Conservation (phyloP, 495 filamentous ascomycete genomes). For the Rusavskia elegans region DNA sequence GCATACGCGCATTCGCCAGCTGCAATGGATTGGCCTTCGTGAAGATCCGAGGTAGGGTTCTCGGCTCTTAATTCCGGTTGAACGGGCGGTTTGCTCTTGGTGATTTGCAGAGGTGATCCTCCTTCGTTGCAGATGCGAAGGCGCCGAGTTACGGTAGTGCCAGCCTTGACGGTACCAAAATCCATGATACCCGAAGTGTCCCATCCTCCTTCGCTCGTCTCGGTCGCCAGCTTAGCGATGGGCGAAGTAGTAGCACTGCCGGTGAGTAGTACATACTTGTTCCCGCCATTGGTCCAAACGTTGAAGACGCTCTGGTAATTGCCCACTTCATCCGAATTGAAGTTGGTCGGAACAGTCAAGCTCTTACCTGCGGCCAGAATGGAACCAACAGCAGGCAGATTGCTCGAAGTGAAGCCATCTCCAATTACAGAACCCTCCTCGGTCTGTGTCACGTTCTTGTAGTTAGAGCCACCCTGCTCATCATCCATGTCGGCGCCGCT, state of each 20-base stretch:
- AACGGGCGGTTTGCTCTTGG: constrained; percentile 20
- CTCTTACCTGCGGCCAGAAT: constrained; percentile 13
- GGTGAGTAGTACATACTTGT: constrained; percentile 14
- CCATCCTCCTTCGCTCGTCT: constrained; percentile 18
- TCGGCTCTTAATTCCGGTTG: constrained; percentile 12
- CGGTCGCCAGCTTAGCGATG: constrained; percentile 17
- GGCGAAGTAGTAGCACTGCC: constrained; percentile 16
- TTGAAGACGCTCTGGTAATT: constrained; percentile 15
- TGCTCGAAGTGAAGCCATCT: constrained; percentile 15
- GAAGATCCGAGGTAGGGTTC: constrained; percentile 5
- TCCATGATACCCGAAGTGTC: constrained; percentile 12
- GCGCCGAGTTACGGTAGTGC: constrained; percentile 10
- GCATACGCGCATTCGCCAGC: constrained; percentile 15
- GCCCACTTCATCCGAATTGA: constrained; percentile 14
- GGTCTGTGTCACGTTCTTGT: constrained; percentile 14
- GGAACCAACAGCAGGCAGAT: constrained; percentile 15
- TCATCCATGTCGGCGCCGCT: constrained; percentile 12
- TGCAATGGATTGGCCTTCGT: constrained; percentile 15
- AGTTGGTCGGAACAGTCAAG: constrained; percentile 15
- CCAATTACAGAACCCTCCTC: constrained; percentile 9
- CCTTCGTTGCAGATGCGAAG: constrained; percentile 22
- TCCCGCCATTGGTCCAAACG: constrained; percentile 18
- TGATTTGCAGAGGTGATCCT: constrained; percentile 20
- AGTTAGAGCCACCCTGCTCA: constrained; percentile 4
- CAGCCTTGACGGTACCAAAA: constrained; percentile 17